Conservation (phyloP, 768 basidiomycete genomes). For the Suillus plorans region DNA sequence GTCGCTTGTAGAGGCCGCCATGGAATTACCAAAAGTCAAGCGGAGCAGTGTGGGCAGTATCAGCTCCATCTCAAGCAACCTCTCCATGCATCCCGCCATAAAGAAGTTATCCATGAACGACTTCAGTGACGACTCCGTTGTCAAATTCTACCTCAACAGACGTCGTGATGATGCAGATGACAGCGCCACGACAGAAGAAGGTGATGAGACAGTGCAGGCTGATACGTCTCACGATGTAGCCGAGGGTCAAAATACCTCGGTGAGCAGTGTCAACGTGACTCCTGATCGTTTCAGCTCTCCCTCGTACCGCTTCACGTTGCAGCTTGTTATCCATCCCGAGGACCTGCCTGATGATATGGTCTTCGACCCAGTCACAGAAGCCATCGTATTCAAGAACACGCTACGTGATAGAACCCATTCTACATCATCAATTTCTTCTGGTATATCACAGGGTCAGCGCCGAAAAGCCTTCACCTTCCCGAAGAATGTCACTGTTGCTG, state of each 20-base stretch:
- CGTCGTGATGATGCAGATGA: slow-evolving; percentile 45
- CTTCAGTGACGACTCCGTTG: slow-evolving; percentile 94
- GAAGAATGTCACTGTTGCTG: slow-evolving; percentile 92
- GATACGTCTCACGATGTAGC: slow-evolving; percentile 36
- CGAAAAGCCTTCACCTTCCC: slow-evolving; percentile 90
- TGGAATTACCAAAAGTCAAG: slow-evolving; percentile 85
- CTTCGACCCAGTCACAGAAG: slow-evolving; percentile 91
- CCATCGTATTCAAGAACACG: slow-evolving; percentile 84
- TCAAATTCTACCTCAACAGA: slow-evolving; percentile 94
- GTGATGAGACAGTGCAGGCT: slow-evolving; percentile 40
- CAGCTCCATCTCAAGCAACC: slow-evolving; percentile 87
- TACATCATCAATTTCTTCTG: slow-evolving; percentile 43
- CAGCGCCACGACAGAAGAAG: slow-evolving; percentile 45
- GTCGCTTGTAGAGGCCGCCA: slow-evolving; percentile 74
- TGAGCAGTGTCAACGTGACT: slow-evolving; percentile 45
- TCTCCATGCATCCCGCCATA: slow-evolving; percentile 95
- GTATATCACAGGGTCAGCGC: slow-evolving; percentile 59
- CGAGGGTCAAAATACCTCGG: slow-evolving; percentile 18
- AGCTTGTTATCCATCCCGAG: slow-evolving; percentile 82
- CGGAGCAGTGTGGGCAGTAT: slow-evolving; percentile 92
- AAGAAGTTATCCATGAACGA: slow-evolving; percentile 94
- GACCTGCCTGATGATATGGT: slow-evolving; percentile 94
- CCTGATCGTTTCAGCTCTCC: slow-evolving; percentile 81
- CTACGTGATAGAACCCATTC: slow-evolving; percentile 55
- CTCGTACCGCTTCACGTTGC: slow-evolving; percentile 80